Base-by-base conservation (phyloP, 345 rosid genomes). In the Bruguiera gymnorhiza region DNA sequence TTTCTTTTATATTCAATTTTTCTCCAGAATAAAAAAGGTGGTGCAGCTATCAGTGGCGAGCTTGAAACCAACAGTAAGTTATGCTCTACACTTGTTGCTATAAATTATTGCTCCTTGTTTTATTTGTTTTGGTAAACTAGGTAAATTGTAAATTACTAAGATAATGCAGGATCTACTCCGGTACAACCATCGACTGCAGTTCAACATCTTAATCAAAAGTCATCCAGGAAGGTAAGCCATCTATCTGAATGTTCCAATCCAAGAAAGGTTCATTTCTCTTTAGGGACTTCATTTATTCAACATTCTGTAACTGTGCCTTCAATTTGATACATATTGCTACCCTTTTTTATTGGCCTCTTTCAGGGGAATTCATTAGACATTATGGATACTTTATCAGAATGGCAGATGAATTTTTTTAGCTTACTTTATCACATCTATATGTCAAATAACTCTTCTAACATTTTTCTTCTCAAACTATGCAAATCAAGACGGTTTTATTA, bases 181-280 rank as follows among this genome's bases (percentile, higher is more conserved):
- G 71, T 73, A 10, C 78, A 75, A 70, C 77, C 71, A 63, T 63
- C 66, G 11, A 65, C 83, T 53, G 78, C 86, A 66, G 24, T 80
- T 78, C 83, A 83, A 1, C 85, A 88, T 84, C 86, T 82, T 76
- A 63, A 81, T 70, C 70, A 94, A 54, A 93, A 87, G 70, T 72
- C 97, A 46, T 70, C 85, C 48, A 78, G 70, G 62, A 89, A 89
- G 90, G 97, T 92, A 52, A 37, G 60, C 3, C 39, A 13, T 18
- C 61, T 37, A n/a, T 65, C 52, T 4, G 39, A 24, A 1, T 72
- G 0, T 23, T 20, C 19, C 48, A 30, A 43, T 36, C 29, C 21
- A 24, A 9, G 11, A 68, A 68, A 56, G 23, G 63, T 56, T 37
- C 7, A 6, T 48, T 13, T 2, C 0, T 6, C 36, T 64, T 13